Evolutionary conservation across 805 yeast genomes (phyloP), one percentile per base, ranked within the genome.

Genomic region (Maudiozyma serrabonitensis): DNA sequence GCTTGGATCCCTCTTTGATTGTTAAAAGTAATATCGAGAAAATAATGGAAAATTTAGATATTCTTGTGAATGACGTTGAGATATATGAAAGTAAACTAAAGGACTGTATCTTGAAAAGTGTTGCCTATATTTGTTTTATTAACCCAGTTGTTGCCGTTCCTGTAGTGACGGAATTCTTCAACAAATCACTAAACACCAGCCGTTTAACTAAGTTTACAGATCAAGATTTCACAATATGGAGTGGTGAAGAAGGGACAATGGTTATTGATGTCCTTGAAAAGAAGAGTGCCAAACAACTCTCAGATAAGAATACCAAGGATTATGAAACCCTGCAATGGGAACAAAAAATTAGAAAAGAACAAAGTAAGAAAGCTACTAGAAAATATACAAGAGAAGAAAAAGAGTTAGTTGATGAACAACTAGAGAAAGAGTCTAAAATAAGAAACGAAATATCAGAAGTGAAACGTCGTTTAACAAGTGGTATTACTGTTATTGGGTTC

Each of bases 281-380:
- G 26, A 69, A 68, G 49, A 75, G 72, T 59, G 67, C 70, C 13
- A 69, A 71, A 32, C 67, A 67, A 34, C 70, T 68, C 4, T 79
- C 80, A 13, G 79, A 79, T 60, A 87, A 85, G 62, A 87, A 87
- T 62, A 70, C 87, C 1, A 89, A 82, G 61, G 96, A 89, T 59
- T 87, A 87, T 58, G 95, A 84, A 58, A 84, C 90, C 2, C 69
- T 78, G 51, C 81, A 87, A 63, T 91, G 98, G 98, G 99, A 93
- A 62, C 89, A 83, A 56, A 77, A 78, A 46, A 76, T 93, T 32
- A 79, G 91, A 58, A 80, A 80, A 54, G 91, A 88, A 59, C 72
- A 89, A 37, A 81, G 84, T 1, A 73, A 74, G 47, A 76, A 53
- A 56, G 61, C n/a, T 60, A 51, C 47, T 12, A 81, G 75, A 66